Evolutionary conservation across 192 early-diverging fungal species (phyloP).

Genomic region (Entomortierella parvispora): DNA sequence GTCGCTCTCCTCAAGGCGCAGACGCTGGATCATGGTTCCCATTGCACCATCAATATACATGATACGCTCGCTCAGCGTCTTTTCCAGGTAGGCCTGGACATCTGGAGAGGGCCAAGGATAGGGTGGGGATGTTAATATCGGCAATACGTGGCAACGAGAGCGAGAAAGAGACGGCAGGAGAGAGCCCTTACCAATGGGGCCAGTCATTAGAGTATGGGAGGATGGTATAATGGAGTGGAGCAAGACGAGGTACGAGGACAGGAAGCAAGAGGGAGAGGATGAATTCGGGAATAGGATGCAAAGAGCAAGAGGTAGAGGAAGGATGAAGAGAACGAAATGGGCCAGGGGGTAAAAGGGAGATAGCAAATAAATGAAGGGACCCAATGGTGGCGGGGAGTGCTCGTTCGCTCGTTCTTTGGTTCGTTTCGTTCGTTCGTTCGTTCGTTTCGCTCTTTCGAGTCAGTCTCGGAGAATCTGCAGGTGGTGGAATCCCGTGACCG

Average conservation of each 20-base stretch:
- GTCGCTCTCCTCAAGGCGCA: slow-evolving; percentile 83
- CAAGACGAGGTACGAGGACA: not conserved
- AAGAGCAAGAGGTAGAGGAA: slow-evolving; percentile 1
- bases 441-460: no score
- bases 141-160: no score
- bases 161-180: not conserved
- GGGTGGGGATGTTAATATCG: no score
- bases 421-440: no score
- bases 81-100: slow-evolving; percentile 74
- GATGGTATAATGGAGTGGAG: not conserved
- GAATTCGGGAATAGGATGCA: not conserved
- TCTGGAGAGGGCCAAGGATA: slow-evolving; percentile 15
- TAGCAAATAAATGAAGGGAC: no score
- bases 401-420: not conserved
- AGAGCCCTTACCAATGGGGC: slow-evolving; percentile 3
- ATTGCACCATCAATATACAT: slow-evolving; percentile 98
- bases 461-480: no score
- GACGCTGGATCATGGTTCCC: slow-evolving; percentile 92
- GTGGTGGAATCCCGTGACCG: no score
- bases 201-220: slow-evolving; percentile 8
- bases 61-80: slow-evolving; percentile 84
- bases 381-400: not conserved
- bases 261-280: not conserved
- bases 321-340: not conserved
- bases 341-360: no score